These are phyloP conservation scores for Eucalyptus sp. DNA, from an alignment of 345 rosid genomes.

Conservation along the genomic window DNA sequence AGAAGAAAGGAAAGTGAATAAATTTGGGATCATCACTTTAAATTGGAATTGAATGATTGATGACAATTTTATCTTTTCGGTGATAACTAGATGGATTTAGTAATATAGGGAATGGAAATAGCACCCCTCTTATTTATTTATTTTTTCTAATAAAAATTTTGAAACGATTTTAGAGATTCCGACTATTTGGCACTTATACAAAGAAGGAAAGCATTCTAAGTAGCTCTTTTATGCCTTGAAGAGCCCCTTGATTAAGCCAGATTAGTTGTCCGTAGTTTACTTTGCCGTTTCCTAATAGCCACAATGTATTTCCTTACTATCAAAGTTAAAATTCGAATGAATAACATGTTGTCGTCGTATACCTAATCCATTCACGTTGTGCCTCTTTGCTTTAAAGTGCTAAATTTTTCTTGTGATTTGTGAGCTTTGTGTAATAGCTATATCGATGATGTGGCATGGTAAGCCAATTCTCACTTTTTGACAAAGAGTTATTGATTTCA, in stretches of 20 bases:
- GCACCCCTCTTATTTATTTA: no score
- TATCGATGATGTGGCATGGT: fast-evolving
- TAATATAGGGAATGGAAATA: no score
- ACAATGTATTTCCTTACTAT: neutral
- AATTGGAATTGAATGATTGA: no score
- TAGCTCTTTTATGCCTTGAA: neutral
- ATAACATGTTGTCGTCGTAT: neutral
- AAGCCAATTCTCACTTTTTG: no score
- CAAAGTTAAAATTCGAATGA: fast-evolving
- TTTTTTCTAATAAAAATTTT: neutral
- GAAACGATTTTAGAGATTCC: neutral
- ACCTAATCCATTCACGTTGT: neutral
- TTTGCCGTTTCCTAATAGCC: neutral
- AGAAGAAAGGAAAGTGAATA: no score
- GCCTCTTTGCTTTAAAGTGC: neutral
- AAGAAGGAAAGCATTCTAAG: neutral
- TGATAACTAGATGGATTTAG: no score
- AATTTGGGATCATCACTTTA: no score
- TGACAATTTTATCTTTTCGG: fast-evolving
- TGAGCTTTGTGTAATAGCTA: neutral
- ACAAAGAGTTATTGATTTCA: fast-evolving
- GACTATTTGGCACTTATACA: neutral
- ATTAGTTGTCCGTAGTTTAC: neutral
- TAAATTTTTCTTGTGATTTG: neutral
- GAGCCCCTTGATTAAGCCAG: neutral